Evolutionary conservation across 202 grass and related monocot species (phyloP).

Genomic region (Miscanthus sacchariflorus): DNA sequence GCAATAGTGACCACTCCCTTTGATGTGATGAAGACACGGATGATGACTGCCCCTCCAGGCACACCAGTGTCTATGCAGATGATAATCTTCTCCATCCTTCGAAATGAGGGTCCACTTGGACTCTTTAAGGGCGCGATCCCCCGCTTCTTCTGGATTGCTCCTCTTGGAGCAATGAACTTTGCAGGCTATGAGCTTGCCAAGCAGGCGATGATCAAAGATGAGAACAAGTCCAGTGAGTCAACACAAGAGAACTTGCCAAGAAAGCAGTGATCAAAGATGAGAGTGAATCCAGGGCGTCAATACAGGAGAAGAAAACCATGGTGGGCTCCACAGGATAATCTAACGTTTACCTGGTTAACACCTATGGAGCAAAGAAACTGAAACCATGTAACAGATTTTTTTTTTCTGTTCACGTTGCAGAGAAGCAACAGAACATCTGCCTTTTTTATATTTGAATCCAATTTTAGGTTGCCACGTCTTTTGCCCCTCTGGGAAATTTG

Average conservation of each 20-base stretch:
- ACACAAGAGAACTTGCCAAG: conserved; percentile 65
- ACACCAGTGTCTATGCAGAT: conserved; percentile 86
- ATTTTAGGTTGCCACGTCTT: too few relatives aligned
- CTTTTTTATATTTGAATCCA: too few relatives aligned
- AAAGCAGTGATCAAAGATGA: conserved; percentile 78
- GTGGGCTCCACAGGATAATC: neutral
- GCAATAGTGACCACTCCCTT: conserved; percentile 96
- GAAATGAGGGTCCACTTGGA: conserved; percentile 78
- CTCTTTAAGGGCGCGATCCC: conserved; percentile 94
- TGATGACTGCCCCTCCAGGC: conserved; percentile 94
- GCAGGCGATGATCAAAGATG: conserved; percentile 78
- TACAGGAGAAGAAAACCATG: conserved; percentile 16
- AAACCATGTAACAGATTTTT: neutral
- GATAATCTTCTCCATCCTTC: conserved; percentile 86
- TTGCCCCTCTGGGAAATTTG: neutral
- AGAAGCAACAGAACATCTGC: conserved; percentile 10
- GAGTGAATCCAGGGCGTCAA: conserved; percentile 8
- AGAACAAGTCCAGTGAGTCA: conserved; percentile 30
- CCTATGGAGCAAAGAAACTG: neutral
- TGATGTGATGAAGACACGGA: conserved; percentile 96
- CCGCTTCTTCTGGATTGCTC: conserved; percentile 96
- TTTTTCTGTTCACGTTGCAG: too few relatives aligned
- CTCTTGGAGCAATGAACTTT: conserved; percentile 99
- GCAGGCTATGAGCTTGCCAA: conserved; percentile 93
- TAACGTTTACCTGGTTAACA: neutral